Base-by-base conservation (phyloP, 1,284 basidiomycete genomes). In the Rhodotorula mucilaginosa region DNA sequence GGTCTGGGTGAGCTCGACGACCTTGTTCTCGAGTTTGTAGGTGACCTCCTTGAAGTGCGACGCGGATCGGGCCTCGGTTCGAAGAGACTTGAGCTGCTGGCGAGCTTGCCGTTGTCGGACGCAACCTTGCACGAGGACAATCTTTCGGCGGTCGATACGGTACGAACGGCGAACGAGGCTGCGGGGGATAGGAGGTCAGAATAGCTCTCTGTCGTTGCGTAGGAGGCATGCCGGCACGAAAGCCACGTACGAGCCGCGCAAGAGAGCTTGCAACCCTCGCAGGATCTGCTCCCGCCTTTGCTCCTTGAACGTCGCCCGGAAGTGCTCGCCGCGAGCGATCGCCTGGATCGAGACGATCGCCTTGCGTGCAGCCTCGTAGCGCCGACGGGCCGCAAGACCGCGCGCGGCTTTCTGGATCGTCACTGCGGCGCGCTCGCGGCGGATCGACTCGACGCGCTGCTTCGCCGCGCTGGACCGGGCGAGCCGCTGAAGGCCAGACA, bases 41-140 rank as follows among this genome's bases (percentile, higher is more conserved):
- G 97, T 98, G 76, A 97, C 97, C 83, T 99, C 97, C 83, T 99
- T 97, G 87, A 97, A 97, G 81, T 97, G 97, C 76, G 91, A 91
- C 47, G 96, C 96, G 1, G 96, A 98, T 67, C 94, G 92, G 34
- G 97, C 97, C 82, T 99, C 97, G 39, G 89, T 87, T 79, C 88
- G 90, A 73, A 98, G 87, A 10, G 84, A 85, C 76, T 90, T 89
- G 69, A 99, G 87, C 80, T 97, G 89, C 76, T 89, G 90, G 73
- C 90, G 88, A 46, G 97, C 97, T 62, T 92, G 83, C 58, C 92
- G 89, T 46, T 96, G 91, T 65, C 97, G 91, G 71, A 96, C 85
- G 79, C 93, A 95, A 29, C 92, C 95, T 81, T 99, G 97, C 47
- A 99, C 82, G 79, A 90, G 89, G 66, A 97, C 83, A 68, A 99